Evolutionary conservation across 805 yeast genomes (phyloP), one percentile per base, ranked within the genome.

Genomic region (Wickerhamiella vanderwaltii): DNA sequence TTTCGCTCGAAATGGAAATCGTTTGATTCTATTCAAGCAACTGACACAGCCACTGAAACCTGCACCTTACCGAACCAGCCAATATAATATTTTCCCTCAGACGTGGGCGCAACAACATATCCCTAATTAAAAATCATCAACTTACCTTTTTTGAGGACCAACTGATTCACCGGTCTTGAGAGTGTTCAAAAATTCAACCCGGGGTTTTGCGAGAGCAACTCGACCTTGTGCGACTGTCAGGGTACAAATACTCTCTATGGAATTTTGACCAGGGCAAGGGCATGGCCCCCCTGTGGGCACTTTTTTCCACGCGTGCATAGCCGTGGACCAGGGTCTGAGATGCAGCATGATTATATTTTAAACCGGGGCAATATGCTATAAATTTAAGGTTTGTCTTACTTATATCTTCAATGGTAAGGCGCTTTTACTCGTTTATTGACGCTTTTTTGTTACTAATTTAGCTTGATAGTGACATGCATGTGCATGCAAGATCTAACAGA

Each of bases 41-140:
- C n/a, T n/a, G n/a, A n/a, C n/a, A n/a, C n/a, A n/a, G n/a, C n/a
- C n/a, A 31, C 35, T 31, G 35, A 33, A 20, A 19, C 25, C 36
- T 20, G 17, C 36, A 25, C 19, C 36, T 12, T 16, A 33, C 6
- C 22, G 26, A 22, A 20, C 4, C 15, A 18, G 24, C 36, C 6
- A 33, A 20, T 33, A 33, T 17, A 17, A 33, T 33, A 33, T 17
- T 33, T n/a, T n/a, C n/a, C n/a, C n/a, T n/a, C n/a, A n/a, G n/a
- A n/a, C 36, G 19, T 33, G 36, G 22, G 36, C 9, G 36, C 36
- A 33, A 22, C 20, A n/a, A 33, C 36, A 33, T 19, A 33, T 33
- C 20, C 22, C 26, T 33, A 3, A 33, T 20, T 33, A 20, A 22
- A 33, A 17, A 20, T 20, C 26, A 20, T 20, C 9, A 20, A 33